These are phyloP conservation scores for Leishmania tropica DNA, from an alignment of 208 protist species.

Conservation along the genomic window DNA sequence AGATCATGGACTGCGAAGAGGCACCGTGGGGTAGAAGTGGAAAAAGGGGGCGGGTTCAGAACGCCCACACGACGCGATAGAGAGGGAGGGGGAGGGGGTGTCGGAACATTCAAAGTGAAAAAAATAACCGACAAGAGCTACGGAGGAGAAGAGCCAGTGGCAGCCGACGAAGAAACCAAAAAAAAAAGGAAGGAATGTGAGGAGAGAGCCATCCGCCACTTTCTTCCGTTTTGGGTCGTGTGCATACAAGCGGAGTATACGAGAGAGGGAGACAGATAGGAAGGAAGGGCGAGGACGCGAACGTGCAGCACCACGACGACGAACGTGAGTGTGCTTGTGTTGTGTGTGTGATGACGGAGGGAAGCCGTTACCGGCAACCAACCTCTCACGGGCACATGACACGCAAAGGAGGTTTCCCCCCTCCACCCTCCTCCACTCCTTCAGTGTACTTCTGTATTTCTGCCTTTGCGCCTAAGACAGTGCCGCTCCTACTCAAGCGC, in stretches of 20 bases:
- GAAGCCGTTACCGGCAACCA: conserved; percentile 10
- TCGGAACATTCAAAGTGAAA: not conserved
- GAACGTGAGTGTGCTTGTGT: not conserved
- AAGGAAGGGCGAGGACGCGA: not conserved
- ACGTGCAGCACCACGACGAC: not conserved
- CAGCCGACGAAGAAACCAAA: not conserved
- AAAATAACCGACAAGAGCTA: not conserved
- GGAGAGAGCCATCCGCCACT: not conserved
- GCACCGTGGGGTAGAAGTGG: not conserved
- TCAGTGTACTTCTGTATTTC: not conserved
- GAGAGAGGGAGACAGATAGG: not conserved
- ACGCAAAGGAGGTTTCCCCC: not conserved
- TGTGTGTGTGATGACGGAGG: not conserved
- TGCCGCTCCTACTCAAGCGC: too few species aligned
- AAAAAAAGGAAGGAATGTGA: not conserved
- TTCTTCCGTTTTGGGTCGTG: not conserved
- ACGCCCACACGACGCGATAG: not conserved
- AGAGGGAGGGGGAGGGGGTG: not conserved
- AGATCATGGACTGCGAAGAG: not conserved
- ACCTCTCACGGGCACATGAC: not conserved
- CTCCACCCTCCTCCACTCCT: not conserved
- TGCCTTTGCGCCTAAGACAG: not conserved
- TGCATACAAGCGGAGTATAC: not conserved
- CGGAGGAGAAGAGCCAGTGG: not conserved
- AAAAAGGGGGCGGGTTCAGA: not conserved